A percentile compares a stretch with the other conserved stretches of the same genome.
These are phyloP conservation scores for Lojkania enalia DNA, from an alignment of 2,329 filamentous ascomycete species.

Conservation along the genomic window DNA sequence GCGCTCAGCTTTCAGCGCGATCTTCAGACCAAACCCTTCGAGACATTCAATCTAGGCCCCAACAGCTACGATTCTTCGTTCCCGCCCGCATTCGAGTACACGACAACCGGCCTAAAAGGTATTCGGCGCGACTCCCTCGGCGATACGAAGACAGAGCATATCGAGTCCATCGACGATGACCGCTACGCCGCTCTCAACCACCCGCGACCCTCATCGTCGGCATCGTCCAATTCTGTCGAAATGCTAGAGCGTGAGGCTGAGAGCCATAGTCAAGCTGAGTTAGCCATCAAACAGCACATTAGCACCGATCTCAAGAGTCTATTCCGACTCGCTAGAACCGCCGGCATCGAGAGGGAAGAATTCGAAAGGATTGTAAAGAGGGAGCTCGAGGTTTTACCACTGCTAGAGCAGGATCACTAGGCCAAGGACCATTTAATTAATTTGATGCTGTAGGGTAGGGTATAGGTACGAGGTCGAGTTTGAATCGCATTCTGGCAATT, in stretches of 20 bases:
- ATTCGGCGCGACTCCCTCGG: constrained; percentile 13
- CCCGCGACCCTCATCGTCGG: constrained; percentile 41
- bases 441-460: too few relatives aligned
- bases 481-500: too few relatives aligned
- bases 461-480: too few relatives aligned
- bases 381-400: constrained; percentile 69
- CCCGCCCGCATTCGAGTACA: constrained; percentile 10
- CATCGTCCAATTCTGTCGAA: constrained; percentile 60
- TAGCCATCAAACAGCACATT: constrained; percentile 78
- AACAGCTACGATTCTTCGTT: constrained; percentile 39
- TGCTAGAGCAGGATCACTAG: constrained; percentile 65
- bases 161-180: constrained; percentile 26
- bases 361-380: constrained; percentile 73
- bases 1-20: constrained; percentile 47
- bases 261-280: constrained; percentile 66
- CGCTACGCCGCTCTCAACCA: constrained; percentile 33
- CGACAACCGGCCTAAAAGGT: constrained; percentile 1
- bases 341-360: constrained; percentile 73
- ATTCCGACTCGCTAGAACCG: constrained; percentile 69
- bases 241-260: constrained; percentile 59
- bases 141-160: constrained; percentile 25
- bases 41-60: constrained; percentile 42
- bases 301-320: constrained; percentile 76
- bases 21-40: constrained; percentile 49
- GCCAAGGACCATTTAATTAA: too few relatives aligned